Conservation (phyloP, 2,329 filamentous ascomycete species). For the Trichophyton simii region DNA sequence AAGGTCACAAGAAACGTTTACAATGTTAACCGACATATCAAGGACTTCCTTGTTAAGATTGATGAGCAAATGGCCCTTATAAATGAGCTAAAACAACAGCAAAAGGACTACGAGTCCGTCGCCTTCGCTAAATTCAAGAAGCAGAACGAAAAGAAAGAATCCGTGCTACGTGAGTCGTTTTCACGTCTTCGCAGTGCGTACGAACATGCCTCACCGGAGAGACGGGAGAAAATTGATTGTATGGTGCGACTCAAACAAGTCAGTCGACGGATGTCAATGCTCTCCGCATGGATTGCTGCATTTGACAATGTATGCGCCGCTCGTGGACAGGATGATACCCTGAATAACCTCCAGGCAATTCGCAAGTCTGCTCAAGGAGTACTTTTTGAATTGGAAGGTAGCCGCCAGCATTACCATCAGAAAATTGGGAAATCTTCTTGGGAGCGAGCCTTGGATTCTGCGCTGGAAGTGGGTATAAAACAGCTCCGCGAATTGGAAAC, state of each 20-base stretch:
- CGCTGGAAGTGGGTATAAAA: constrained; percentile 69
- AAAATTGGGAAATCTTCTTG: constrained; percentile 67
- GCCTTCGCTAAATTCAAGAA: constrained; percentile 86
- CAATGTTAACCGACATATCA: constrained; percentile 97
- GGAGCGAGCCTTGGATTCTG: constrained; percentile 78
- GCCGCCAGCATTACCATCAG: constrained; percentile 81
- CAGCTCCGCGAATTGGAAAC: constrained; percentile 62
- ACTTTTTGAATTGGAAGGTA: constrained; percentile 75
- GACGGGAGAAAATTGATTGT: constrained; percentile 62
- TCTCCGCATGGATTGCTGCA: constrained; percentile 86
- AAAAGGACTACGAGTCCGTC: constrained; percentile 71
- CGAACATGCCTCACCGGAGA: constrained; percentile 63
- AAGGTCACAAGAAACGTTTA: constrained; percentile 99
- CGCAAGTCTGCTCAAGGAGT: constrained; percentile 83
- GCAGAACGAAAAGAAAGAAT: constrained; percentile 72
- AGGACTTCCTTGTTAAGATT: constrained; percentile 98
- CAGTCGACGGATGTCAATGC: constrained; percentile 68
- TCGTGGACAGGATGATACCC: constrained; percentile 53
- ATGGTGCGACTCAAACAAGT: constrained; percentile 75
- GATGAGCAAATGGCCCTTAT: constrained; percentile 97
- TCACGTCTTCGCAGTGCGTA: constrained; percentile 69
- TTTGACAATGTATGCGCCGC: constrained; percentile 73
- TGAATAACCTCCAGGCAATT: constrained; percentile 58
- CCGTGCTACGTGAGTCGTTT: constrained; percentile 62
- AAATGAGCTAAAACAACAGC: constrained; percentile 84